Evolutionary conservation across 352 stramenopile genomes (phyloP), one percentile per base, ranked within the genome.

Genomic region (Phytophthora ohioensis): DNA sequence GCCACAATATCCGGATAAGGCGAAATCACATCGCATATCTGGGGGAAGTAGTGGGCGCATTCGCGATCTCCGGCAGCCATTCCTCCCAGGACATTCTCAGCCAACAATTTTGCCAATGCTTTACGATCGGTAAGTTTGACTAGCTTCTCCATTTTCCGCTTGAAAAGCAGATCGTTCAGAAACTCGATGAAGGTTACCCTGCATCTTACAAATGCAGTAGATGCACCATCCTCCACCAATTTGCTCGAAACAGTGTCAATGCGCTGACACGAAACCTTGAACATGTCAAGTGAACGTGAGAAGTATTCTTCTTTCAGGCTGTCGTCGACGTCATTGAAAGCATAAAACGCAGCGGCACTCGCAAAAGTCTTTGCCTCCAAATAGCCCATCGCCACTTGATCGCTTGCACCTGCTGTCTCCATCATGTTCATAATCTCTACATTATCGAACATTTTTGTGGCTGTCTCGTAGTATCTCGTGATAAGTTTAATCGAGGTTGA

Each of bases 381-480:
- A 31, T 82, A 79, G 12, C 73, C 68, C 67, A 95, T 88, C 7
- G 80, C 76, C 1, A 87, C 74, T 54, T 81, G 76, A 45, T 92
- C 82, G 2, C 54, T 75, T 13, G 55, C 36, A 36, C 64, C 38
- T 35, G 90, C 64, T 46, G 51, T 85, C 51, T 91, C 79, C 64
- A 92, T 81, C 53, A 94, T 74, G 5, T 82, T 81, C 42, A 92
- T 68, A 46, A 95, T 87, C 55, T 95, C 88, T 15, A 80, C 66
- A 48, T 93, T 95, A 55, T 94, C 86, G 58, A 95, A 95, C 79
- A 94, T 88, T 39, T 90, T 88, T 15, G 83, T 90, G 21, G 87
- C 77, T 1, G 88, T 88, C 41, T 90, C 76, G 51, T 91, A 94
- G 64, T 95, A 95, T 41, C 77, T 64, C 13, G 79, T 79, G 36